Evolutionary conservation across 2,329 filamentous ascomycete species (phyloP).

Genomic region (Blastomyces emzantsi): DNA sequence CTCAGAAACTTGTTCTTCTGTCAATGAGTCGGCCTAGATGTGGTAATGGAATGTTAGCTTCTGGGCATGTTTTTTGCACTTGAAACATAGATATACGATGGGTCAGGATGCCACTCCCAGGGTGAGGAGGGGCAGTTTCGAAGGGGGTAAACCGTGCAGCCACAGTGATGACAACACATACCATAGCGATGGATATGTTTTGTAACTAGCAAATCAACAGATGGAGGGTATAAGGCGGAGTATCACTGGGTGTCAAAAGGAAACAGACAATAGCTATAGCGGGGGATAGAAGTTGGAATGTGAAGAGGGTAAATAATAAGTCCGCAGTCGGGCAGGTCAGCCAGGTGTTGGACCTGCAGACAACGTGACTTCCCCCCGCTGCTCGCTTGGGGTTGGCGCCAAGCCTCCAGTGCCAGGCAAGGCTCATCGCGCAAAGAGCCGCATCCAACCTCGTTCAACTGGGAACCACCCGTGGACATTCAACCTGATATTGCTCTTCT

Average conservation of each 20-base stretch:
- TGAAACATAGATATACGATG: neutral
- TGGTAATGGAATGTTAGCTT: conserved; percentile 3
- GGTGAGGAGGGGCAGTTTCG: conserved; percentile 2
- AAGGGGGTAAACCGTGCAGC: neutral
- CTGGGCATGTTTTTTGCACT: neutral
- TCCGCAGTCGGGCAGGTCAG: neutral
- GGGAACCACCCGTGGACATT: neutral
- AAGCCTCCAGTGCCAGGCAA: neutral
- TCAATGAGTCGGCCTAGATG: conserved; percentile 85
- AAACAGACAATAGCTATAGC: neutral
- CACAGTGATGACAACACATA: neutral
- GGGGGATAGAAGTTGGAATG: neutral
- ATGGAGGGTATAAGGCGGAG: neutral
- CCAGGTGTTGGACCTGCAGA: neutral
- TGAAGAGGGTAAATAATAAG: neutral
- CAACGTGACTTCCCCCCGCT: conserved; percentile 9
- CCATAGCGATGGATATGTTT: conserved; percentile 5
- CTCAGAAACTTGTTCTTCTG: conserved; percentile 99
- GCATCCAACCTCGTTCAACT: neutral
- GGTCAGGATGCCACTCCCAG: neutral
- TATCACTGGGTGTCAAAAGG: neutral
- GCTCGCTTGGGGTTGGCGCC: conserved; percentile 2
- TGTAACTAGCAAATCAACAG: neutral
- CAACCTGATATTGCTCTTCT: neutral
- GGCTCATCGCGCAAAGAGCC: neutral